Conservation (phyloP, 192 early-diverging fungal species). For the Coemansia sp. region DNA sequence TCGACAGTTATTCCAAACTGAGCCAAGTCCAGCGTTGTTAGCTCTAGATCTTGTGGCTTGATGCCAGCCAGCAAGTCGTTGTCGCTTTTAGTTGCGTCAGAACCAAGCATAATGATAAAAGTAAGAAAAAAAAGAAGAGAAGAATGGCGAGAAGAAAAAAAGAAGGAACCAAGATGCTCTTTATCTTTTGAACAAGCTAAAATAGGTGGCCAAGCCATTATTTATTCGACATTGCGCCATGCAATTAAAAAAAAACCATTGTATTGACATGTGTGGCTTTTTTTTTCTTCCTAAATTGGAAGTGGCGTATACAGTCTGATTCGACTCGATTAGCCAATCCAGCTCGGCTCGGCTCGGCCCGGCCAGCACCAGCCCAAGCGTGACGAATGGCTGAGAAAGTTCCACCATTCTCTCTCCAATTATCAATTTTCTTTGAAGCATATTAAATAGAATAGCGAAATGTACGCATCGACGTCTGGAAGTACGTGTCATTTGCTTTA, state of each 20-base stretch:
- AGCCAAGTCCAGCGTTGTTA: constrained; percentile 40
- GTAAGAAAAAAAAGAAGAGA: neutral
- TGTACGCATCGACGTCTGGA: neutral
- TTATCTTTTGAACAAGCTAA: neutral
- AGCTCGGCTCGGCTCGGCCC: neutral
- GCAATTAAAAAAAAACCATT: neutral
- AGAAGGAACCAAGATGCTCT: neutral
- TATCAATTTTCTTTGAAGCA: neutral
- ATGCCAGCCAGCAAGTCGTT: constrained; percentile 13
- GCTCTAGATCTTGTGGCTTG: constrained; percentile 39
- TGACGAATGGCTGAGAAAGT: neutral
- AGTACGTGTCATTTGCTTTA: neutral
- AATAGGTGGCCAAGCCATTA: neutral
- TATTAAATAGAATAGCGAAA: neutral
- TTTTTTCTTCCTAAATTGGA: neutral
- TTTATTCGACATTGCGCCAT: neutral
- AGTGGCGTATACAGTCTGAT: neutral
- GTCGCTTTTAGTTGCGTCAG: neutral
- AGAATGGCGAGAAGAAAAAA: neutral
- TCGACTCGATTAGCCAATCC: neutral
- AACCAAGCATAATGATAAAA: neutral
- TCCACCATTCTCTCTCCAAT: neutral
- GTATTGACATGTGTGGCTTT: neutral
- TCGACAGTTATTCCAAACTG: constrained; percentile 30
- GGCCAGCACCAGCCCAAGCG: neutral